A percentile compares a stretch with the other conserved stretches of the same genome.
Conservation (phyloP, 805 yeast genomes). For the Nakazawaea holstii region DNA sequence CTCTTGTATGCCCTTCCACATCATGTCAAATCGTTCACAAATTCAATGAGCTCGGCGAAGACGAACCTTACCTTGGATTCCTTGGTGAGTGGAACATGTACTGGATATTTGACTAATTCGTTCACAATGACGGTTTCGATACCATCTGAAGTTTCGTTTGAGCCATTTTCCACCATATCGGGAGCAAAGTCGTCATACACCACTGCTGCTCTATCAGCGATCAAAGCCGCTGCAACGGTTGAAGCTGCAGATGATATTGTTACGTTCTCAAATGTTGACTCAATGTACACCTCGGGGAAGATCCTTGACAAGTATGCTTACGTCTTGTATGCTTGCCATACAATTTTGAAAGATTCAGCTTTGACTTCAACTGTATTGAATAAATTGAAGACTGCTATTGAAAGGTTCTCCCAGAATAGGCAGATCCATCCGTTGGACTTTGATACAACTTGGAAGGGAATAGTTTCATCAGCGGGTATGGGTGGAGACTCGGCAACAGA, state of each 20-base stretch:
- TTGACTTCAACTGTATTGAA: slow-evolving; percentile 49
- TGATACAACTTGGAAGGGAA: slow-evolving; percentile 75
- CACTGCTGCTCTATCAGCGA: slow-evolving; percentile 15
- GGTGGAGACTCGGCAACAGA: slow-evolving; percentile 35
- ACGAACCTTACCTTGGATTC: slow-evolving; percentile 37
- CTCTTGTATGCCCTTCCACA: slow-evolving; percentile 51
- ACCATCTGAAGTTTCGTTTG: slow-evolving; percentile 36
- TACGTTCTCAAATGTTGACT: slow-evolving; percentile 38
- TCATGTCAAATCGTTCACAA: slow-evolving; percentile 35
- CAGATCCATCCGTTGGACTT: slow-evolving; percentile 74
- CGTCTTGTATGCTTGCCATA: slow-evolving; percentile 68
- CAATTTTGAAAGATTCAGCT: slow-evolving; percentile 49
- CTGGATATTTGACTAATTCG: slow-evolving; percentile 35
- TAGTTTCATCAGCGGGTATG: slow-evolving; percentile 61
- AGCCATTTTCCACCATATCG: slow-evolving; percentile 53
- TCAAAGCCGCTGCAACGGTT: slow-evolving; percentile 27
- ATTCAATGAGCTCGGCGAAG: slow-evolving; percentile 20
- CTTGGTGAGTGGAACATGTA: slow-evolving; percentile 45
- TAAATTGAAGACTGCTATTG: slow-evolving; percentile 61
- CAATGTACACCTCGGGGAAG: slow-evolving; percentile 80
- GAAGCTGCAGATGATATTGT: slow-evolving; percentile 38
- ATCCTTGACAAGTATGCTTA: slow-evolving; percentile 86
- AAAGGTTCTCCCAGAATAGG: slow-evolving; percentile 59
- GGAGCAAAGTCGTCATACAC: slow-evolving; percentile 21
- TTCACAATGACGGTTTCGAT: slow-evolving; percentile 37